Base-by-base conservation (phyloP, 2,329 filamentous ascomycete genomes). In the Trichoderma atrobrunneum region DNA sequence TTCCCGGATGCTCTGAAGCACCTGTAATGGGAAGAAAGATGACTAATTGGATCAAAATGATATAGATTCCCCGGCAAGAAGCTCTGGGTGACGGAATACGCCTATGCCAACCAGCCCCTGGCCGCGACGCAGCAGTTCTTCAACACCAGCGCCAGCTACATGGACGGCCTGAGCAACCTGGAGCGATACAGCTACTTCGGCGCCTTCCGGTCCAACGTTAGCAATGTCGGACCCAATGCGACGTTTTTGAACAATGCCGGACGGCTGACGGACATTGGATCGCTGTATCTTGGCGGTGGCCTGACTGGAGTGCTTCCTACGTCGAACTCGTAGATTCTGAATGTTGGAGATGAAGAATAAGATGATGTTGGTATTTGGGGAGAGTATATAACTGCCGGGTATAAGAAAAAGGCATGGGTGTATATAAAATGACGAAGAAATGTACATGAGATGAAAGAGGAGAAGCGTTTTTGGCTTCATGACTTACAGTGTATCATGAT, bases 51-150 rank as follows among this genome's bases (percentile, higher is more conserved):
- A 51, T 54, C 11, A 54, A 3, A 24, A 26, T 28, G 24, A 16
- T 6, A n/a, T 62, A 89, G 87, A 30, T 91, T 89, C 78, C 90
- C 89, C 14, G 85, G 87, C 73, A 84, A 84, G 43, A 85, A 87
- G 2, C 88, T 95, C 74, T 95, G 93, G 93, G 84, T 95, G 11
- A 95, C 93, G 28, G 93, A 96, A 81, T 94, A 91, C 79, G 92
- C 91, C 43, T 85, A 87, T 68, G 82, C 88, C 72, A 80, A 91
- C 74, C 84, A 88, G 76, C 82, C 85, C 28, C 84, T 93, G n/a
- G 72, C 79, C 1, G 80, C 84, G 0, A 91, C 90, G 0, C 87
- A 93, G 78, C 75, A 78, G 0, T 94, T 93, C 78, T 94, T 88
- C 83, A 93, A 94, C 76, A 84, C 84, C 76, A 90, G 87, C 5